Base-by-base conservation (phyloP, 768 basidiomycete genomes). In the Termitomyces sp. region DNA sequence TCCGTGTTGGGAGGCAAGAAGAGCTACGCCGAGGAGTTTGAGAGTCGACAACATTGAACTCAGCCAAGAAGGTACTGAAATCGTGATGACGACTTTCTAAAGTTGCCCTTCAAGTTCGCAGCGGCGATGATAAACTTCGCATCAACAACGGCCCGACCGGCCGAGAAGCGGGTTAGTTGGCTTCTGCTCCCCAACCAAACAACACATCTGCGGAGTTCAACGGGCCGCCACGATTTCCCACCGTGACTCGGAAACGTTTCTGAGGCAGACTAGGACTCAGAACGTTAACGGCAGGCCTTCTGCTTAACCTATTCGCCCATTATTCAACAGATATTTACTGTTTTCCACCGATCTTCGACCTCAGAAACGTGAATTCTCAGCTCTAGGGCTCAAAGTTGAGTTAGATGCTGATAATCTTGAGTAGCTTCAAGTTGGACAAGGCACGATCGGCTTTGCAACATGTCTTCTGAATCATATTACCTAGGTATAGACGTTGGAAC, bases 401-500 rank as follows among this genome's bases (percentile, higher is more conserved):
- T 1, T 22, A 5, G 37, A 51, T 51, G 24, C 37, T 51, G 27
- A 22, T 16, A 26, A 34, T 54, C n/a, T 33, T 24, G 7, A 54
- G 20, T 43, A 54, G 42, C 50, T 27, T 20, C 27, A 30, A 32
- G n/a, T n/a, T n/a, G n/a, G n/a, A n/a, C n/a, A n/a, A 44, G 12
- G 43, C 30, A 12, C 16, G 10, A 36, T 30, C n/a, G 34, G 20
- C 24, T 24, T 14, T 24, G 7, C 33, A 54, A 4, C 42, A 80
- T 81, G 78, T 67, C 72, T 46, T 44, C 62, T 40, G 68, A 75
- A 54, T 70, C 65, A 56, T 84, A 83, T 70, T 91, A 87, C 70
- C 79, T 92, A 60, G 89, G 90, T 47, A 75, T 91, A 58, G 89
- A 91, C 70, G 91, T 96, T 33, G 97, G 97, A 14, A 98, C 97